Conservation (phyloP, 192 early-diverging fungal species). For the Backusella sp. region DNA sequence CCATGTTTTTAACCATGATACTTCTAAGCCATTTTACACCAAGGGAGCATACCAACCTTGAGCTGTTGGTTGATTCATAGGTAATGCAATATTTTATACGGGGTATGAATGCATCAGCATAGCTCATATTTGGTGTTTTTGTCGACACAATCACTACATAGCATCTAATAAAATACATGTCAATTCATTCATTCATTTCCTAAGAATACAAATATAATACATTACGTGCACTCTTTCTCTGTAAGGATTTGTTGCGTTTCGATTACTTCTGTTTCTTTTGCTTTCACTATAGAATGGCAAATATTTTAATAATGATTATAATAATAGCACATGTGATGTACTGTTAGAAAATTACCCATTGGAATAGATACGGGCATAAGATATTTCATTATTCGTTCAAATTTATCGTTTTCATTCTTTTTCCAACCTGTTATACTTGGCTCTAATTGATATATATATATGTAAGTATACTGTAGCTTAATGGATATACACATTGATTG, state of each 20-base stretch:
- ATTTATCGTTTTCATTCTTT: background rate
- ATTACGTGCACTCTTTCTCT: constrained; percentile 52
- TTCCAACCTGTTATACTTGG: constrained; percentile 5
- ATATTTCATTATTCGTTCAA: constrained; percentile 51
- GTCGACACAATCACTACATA: constrained; percentile 49
- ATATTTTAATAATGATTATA: background rate
- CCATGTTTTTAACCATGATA: constrained; percentile 69
- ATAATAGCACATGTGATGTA: background rate
- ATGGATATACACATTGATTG: background rate
- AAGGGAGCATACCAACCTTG: constrained; percentile 52
- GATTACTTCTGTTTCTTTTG: constrained; percentile 66
- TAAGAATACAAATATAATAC: background rate
- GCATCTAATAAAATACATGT: background rate
- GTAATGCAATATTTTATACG: constrained; percentile 68
- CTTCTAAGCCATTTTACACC: constrained; percentile 69
- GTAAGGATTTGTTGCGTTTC: constrained; percentile 55
- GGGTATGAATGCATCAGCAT: constrained; percentile 67
- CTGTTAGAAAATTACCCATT: constrained; percentile 30
- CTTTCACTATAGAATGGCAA: constrained; percentile 44
- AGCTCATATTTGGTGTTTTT: constrained; percentile 61
- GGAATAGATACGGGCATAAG: constrained; percentile 72
- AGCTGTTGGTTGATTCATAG: constrained; percentile 45
- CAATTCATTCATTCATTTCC: background rate
- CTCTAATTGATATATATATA: background rate
- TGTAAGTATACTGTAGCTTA: background rate